Percentiles rank a stretch among this genome's conserved stretches.
Evolutionary conservation across 202 grass and related monocot genomes (phyloP).

Genomic region (Setaria viridis): DNA sequence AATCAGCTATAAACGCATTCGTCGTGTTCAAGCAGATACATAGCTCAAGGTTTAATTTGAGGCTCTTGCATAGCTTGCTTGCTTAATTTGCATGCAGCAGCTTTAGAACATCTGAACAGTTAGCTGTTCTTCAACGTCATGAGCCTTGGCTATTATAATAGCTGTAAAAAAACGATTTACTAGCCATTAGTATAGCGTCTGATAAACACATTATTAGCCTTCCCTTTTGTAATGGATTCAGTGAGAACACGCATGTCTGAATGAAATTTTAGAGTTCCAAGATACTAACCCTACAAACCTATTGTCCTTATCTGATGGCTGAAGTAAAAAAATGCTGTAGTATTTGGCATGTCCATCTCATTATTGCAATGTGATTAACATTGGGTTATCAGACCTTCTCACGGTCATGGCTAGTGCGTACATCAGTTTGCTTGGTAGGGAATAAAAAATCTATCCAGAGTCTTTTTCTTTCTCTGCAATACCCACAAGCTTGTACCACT

Average conservation of each 20-base stretch:
- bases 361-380: conserved; percentile 6
- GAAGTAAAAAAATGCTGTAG: neutral
- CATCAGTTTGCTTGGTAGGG: neutral
- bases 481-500: conserved; percentile 1
- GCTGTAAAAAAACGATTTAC: neutral
- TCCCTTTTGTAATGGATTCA: conserved; percentile 59
- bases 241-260: conserved; percentile 46
- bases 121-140: conserved; percentile 25
- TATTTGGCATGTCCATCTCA: neutral
- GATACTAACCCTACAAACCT: conserved; percentile 44
- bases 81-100: conserved; percentile 35
- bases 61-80: conserved; percentile 36
- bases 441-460: neutral
- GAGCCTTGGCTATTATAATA: neutral
- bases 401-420: neutral
- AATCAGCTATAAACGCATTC: conserved; percentile 22
- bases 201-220: conserved; percentile 42
- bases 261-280: conserved; percentile 44
- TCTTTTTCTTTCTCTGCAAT: neutral
- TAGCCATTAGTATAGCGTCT: conserved; percentile 19
- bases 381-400: neutral
- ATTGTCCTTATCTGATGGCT: conserved; percentile 47
- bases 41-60: conserved; percentile 14
- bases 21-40: conserved; percentile 34
- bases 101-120: conserved; percentile 32